A percentile compares a stretch with the other conserved stretches of the same genome.
phyloP scores from a whole-genome alignment of 2,329 filamentous ascomycete species.

The Sclerotinia subarctica region DNA sequence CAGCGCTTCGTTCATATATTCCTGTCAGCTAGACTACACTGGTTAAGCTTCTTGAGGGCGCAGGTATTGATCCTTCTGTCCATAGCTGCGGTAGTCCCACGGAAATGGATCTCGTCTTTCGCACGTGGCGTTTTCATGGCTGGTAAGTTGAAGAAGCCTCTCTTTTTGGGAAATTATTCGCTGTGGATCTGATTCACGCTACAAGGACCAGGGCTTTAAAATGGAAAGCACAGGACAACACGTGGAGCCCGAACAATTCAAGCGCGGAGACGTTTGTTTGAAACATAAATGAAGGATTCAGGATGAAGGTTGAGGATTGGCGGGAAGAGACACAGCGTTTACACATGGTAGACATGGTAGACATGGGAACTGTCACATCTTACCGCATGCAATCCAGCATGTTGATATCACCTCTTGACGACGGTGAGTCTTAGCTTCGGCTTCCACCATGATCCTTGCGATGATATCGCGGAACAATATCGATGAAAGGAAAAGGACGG shows the following conservation, averaged over 20 bases:
- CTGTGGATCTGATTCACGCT: neutral
- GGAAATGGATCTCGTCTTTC: neutral
- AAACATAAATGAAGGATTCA: slow-evolving; percentile 15
- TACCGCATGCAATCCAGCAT: neutral
- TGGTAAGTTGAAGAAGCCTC: neutral
- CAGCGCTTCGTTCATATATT: slow-evolving; percentile 9
- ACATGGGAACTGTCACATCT: neutral
- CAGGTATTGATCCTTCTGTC: slow-evolving; percentile 8
- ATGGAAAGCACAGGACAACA: neutral
- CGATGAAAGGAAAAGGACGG: slow-evolving; percentile 3
- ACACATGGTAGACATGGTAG: slow-evolving; percentile 3
- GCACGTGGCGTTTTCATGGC: slow-evolving; percentile 11
- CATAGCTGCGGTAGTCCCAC: neutral
- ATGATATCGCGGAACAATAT: slow-evolving; percentile 3
- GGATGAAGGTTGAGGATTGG: slow-evolving; percentile 6
- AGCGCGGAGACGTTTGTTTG: slow-evolving; percentile 7
- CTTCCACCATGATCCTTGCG: neutral
- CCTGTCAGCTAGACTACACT: neutral
- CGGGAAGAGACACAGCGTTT: neutral
- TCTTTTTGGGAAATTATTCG: neutral
- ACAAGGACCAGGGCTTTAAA: neutral
- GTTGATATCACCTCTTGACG: neutral
- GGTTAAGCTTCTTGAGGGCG: neutral
- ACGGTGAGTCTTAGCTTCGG: neutral
- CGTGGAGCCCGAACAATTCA: neutral